Base-by-base conservation (phyloP, 2,329 filamentous ascomycete genomes). In the Colletotrichum tabaci region DNA sequence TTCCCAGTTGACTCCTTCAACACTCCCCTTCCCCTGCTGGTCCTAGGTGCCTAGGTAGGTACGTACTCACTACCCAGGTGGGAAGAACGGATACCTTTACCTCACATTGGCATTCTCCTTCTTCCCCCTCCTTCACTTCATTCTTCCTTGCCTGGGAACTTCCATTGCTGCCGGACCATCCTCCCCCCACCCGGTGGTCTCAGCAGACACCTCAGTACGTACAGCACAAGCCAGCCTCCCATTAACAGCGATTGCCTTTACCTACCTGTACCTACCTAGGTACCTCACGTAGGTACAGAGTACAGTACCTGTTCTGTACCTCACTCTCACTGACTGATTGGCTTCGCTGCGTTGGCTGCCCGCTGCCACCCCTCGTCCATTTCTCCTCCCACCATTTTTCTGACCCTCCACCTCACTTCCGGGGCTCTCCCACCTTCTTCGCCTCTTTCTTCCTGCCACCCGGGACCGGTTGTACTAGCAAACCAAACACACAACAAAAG, bases 71-170 rank as follows among this genome's bases (percentile, higher is more conserved):
- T 62, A 21, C 21, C n/a, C 21, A 38, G 18, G 23, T 57, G 12
- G 30, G 8, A 38, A 3, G 35, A 10, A 46, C n/a, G 55, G 55
- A 42, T 57, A 21, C 47, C 60, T 62, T 62, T 62, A 58, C 61
- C 65, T 53, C 50, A 30, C 56, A 55, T 57, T 57, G 68, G 64
- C 56, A 71, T 62, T 60, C 35, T 56, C 49, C 15, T 21, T 30
- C 35, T 38, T 42, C 63, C 56, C 16, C 42, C 49, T 61, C 47
- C 57, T 56, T 64, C 67, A 67, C 56, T 71, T 60, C 60, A 38
- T 38, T 52, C 50, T 67, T 68, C 56, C 68, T 71, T 71, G 68
- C 52, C 65, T 63, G 68, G 52, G n/a, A 46, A 58, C 52, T 60
- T 68, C n/a, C 35, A 40, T 30, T 60, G 66, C 65, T 72, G 42